Percentiles rank a stretch among this genome's conserved stretches.
Evolutionary conservation across 2,329 filamentous ascomycete species (phyloP).

Genomic region (Ophiostoma montium): DNA sequence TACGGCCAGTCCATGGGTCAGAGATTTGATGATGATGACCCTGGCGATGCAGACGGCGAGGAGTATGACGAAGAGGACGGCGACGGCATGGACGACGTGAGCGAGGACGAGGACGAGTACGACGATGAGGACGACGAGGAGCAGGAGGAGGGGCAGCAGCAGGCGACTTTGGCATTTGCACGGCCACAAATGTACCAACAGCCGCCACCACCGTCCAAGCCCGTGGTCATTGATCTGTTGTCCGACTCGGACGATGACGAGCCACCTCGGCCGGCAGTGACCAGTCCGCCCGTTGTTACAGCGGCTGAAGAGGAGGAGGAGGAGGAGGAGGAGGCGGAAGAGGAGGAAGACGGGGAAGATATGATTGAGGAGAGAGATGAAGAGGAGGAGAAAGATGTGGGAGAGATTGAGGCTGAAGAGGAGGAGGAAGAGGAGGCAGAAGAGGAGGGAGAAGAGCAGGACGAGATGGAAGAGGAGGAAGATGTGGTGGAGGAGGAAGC

Average conservation of each 20-base stretch:
- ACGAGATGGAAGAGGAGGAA: neutral
- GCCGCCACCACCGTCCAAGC: slow-evolving; percentile 10
- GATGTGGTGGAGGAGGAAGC: neutral
- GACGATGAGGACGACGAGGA: slow-evolving; percentile 3
- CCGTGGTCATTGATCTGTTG: slow-evolving; percentile 32
- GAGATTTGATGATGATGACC: slow-evolving; percentile 4
- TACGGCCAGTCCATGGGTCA: neutral
- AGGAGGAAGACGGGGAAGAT: neutral
- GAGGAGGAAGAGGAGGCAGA: slow-evolving; percentile 1
- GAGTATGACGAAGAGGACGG: neutral
- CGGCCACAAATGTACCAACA: slow-evolving; percentile 1
- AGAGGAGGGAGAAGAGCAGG: slow-evolving; percentile 2
- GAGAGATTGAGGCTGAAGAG: neutral
- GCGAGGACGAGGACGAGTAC: neutral
- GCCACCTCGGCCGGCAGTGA: neutral
- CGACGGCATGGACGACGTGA: neutral
- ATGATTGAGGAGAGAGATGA: neutral
- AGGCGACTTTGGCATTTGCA: neutral
- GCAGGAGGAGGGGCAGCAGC: neutral
- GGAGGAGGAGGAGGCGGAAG: slow-evolving; percentile 1
- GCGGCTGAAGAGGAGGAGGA: slow-evolving; percentile 3
- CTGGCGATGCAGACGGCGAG: neutral
- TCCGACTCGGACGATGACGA: slow-evolving; percentile 30
- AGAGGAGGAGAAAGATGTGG: slow-evolving; percentile 1
- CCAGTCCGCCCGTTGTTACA: neutral